These are phyloP conservation scores for Castanospermum australe DNA, from an alignment of 306 rosid species.

Conservation along the genomic window DNA sequence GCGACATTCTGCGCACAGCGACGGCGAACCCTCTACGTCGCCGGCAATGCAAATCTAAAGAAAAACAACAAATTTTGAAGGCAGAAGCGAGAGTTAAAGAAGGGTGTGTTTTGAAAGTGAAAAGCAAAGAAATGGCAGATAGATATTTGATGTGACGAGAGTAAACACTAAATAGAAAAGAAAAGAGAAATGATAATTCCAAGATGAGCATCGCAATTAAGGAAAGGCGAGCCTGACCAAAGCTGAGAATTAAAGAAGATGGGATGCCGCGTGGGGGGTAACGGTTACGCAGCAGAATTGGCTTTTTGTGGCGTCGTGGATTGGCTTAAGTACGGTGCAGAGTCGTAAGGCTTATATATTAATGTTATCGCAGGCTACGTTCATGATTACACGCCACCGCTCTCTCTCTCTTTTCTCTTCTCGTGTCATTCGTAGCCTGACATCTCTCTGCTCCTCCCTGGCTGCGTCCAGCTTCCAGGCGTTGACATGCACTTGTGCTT, in stretches of 20 bases:
- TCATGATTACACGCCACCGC: conserved; percentile 37
- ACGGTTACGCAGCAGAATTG: conserved; percentile 64
- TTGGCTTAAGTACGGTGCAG: conserved; percentile 18
- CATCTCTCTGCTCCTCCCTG: conserved; percentile 18
- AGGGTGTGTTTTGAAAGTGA: not conserved
- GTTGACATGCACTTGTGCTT: conserved; percentile 68
- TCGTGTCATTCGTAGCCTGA: conserved; percentile 42
- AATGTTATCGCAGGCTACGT: conserved; percentile 12
- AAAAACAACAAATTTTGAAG: not conserved
- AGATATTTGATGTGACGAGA: conserved; percentile 24
- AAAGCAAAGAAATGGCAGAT: not conserved
- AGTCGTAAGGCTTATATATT: conserved; percentile 23
- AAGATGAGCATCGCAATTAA: conserved; percentile 44
- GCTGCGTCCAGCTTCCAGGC: conserved; percentile 34
- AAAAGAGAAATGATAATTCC: conserved; percentile 38
- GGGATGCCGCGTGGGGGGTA: conserved; percentile 72
- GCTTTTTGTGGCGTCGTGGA: conserved; percentile 47
- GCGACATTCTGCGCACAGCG: conserved; percentile 39
- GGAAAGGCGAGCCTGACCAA: conserved; percentile 33
- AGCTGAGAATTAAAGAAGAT: conserved; percentile 45
- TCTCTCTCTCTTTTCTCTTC: not conserved
- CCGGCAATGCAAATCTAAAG: conserved; percentile 15
- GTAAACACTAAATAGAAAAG: not conserved
- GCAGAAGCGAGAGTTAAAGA: not conserved
- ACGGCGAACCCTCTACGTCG: conserved; percentile 16